A percentile compares a stretch with the other conserved stretches of the same genome.
Conservation (phyloP, 2,329 filamentous ascomycete genomes). For the Achaetomium macrosporum region DNA sequence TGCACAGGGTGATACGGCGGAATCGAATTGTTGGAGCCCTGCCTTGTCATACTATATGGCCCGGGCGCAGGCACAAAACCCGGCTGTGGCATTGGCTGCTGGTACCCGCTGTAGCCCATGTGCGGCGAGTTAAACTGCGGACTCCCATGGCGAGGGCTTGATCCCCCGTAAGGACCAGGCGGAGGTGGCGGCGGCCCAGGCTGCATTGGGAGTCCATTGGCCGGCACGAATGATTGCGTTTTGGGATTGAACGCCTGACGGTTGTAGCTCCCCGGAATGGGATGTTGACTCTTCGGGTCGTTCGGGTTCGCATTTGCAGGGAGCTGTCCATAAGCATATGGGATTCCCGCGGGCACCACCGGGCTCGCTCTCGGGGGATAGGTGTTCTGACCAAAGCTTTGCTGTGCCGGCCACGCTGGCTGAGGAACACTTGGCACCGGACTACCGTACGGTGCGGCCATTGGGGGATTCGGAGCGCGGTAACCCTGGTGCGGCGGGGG, state of each 20-base stretch:
- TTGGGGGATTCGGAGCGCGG: conserved; percentile 31
- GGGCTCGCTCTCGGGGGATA: conserved; percentile 26
- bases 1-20: conserved; percentile 43
- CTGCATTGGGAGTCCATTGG: conserved; percentile 45
- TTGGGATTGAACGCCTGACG: conserved; percentile 89
- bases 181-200: conserved; percentile 33
- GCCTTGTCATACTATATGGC: conserved; percentile 50
- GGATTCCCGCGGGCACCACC: conserved; percentile 34
- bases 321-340: conserved; percentile 75
- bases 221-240: conserved; percentile 84
- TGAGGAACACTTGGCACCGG: conserved; percentile 31
- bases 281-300: conserved; percentile 70
- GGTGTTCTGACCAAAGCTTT: conserved; percentile 27
- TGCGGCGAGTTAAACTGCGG: conserved; percentile 49
- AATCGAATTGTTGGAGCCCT: conserved; percentile 50
- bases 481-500: conserved; percentile 28
- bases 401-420: conserved; percentile 34
- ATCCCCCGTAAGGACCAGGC: conserved; percentile 42
- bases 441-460: conserved; percentile 31
- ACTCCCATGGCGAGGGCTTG: conserved; percentile 46
- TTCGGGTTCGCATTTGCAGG: conserved; percentile 64
- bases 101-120: conserved; percentile 44
- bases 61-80: conserved; percentile 31
- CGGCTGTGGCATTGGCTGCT: conserved; percentile 39
- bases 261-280: conserved; percentile 73